Evolutionary conservation across 345 rosid species (phyloP), one percentile per base, ranked within the genome.

Genomic region (Corymbia maculata): DNA sequence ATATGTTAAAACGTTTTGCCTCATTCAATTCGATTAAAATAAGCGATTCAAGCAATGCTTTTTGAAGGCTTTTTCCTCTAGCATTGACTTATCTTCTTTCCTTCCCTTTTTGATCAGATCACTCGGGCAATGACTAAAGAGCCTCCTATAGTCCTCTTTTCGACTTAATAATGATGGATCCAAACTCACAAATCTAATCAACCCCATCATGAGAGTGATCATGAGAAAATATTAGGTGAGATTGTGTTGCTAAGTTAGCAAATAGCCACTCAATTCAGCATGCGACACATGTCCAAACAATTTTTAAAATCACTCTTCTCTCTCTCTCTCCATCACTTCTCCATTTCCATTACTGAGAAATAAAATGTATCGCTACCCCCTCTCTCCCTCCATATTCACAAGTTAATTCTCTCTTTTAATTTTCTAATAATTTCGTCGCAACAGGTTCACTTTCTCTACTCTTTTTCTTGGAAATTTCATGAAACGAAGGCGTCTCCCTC

Each of bases 111-210:
- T 52, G 2, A 61, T 28, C 7, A 61, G 1, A 61, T 61, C 68
- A 0, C 16, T 5, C 8, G 1, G 2, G 32, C 32, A 36, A 36
- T 13, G 0, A 61, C 32, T 61, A 15, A 13, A 61, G 28, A 0
- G 36, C 32, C 32, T 28, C 0, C 70, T 0, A 0, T 61, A 0
- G 36, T 14, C 44, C 79, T 30, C 44, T 7, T 15, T 66, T 32
- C 22, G 9, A 21, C 44, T 66, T 0, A 66, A 66, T 9, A 0
- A 66, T 15, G 44, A 66, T 0, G 21, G 52, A 51, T 51, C 52
- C 52, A 51, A 51, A 51, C 13, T 57, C 13, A 24, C 6, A 9
- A 57, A 11, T 22, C 64, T 22, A 57, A 9, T 5, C 30, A 26
- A 28, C 30, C 4, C 15, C 68, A 6, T 11, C 68, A 26, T 26